Evolutionary conservation across 2,329 filamentous ascomycete genomes (phyloP), one percentile per base, ranked within the genome.

Genomic region (Thelonectria olida): DNA sequence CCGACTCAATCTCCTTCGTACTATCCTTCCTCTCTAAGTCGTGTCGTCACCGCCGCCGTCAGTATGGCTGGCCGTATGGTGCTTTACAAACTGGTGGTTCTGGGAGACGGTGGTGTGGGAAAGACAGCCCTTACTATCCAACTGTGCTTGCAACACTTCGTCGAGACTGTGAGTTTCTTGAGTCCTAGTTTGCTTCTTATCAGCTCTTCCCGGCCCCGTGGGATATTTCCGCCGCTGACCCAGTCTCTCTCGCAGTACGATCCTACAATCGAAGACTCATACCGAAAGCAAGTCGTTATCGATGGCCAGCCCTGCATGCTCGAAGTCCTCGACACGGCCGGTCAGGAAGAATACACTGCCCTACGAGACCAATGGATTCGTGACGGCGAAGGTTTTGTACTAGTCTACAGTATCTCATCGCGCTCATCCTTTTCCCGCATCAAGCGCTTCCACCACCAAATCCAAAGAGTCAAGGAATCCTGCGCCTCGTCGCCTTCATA

Each of bases 401-500:
- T 99, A 63, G 96, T 99, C 67, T 98, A 99, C 84, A 97, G 93
- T 82, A 98, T 99, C 80, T 97, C 96, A 13, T 98, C 95, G 53
- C 91, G 96, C 73, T 94, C 94, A 31, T 98, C 95, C 19, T 98
- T 98, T 76, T 90, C 91, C 59, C 91, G 95, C 76, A 97, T 99
- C 83, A 92, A 94, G 79, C 90, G 92, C 74, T 98, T 98, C 77
- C 93, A 98, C 80, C 91, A 95, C 76, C 96, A 98, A 80, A 98
- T 98, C 72, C 94, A 97, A 79, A 86, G 96, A 74, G 96, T 98
- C 73, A 98, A 98, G 81, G 96, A 98, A 76, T 97, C 93, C 2
- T 88, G 89, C 70, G 86, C 89, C 49, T 88, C 89, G 44, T 93
- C 91, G 22, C 90, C 91, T 7, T 90, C 90, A 25, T 94, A 92